Evolutionary conservation across 345 rosid genomes (phyloP), one percentile per base, ranked within the genome.

Genomic region (Isatis tinctoria): DNA sequence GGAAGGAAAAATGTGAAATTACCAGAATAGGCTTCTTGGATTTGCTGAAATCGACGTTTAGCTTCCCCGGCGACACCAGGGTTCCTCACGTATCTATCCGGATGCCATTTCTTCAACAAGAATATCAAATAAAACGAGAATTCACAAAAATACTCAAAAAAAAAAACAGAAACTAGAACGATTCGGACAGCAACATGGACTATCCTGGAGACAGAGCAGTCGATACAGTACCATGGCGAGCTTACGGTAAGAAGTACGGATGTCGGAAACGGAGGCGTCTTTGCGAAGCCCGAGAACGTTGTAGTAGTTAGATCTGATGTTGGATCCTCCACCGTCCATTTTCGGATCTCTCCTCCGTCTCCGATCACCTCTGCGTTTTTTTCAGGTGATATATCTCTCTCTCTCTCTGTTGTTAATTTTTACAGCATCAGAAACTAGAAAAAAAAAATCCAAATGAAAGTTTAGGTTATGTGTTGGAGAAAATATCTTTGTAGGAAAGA

Each of bases 1-100:
- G 22, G 26, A 7, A 10, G 3, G 7, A 49, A 10, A 18, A 48
- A 48, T 10, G 28, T 49, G 56, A 51, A 24, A 56, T 74, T 75
- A 93, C 98, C 98, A 22, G 96, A 84, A 49, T 93, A 93, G 20
- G 98, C 98, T 77, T 93, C 97, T 52, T 93, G 97, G 24, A 93
- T 89, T 79, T 88, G 91, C 80, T 93, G 98, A 76, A 93, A 93
- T 73, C 87, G 86, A 12, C 87, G 90, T 43, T 93, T 88, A 3
- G 97, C 94, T 49, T 93, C 97, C 37, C 90, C 92, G 28, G 85
- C 87, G 4, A 77, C 79, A 12, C 73, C 83, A 5, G 92, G 90
- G 20, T 85, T 87, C 65, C 70, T 59, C 35, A 76, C 79, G 79
- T 75, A 86, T 76, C 85, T 83, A 72, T 93, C 98, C 9, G 98